Base-by-base conservation (phyloP, 176 grass and related monocot genomes). In the Aechmea fasciata region DNA sequence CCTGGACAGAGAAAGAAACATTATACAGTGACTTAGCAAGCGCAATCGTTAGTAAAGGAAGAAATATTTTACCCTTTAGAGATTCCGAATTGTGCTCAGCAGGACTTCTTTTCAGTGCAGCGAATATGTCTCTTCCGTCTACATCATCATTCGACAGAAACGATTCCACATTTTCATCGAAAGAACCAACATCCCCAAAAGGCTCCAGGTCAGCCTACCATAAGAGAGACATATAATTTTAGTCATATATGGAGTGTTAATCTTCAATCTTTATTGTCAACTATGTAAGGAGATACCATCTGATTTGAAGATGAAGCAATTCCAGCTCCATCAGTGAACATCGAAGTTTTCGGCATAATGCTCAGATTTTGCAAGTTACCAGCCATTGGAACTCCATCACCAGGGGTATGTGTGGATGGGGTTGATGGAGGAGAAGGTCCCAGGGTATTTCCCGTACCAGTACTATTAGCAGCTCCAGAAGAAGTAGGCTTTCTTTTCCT, bases 91-190 rank as follows among this genome's bases (percentile, higher is more conserved):
- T 87, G 75, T 91, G 78, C 61, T 97, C 89, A 5, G 84, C 87
- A 29, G 92, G 80, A 41, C 83, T 83, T 85, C 89, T 90, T 78
- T 90, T 90, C 79, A 97, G 13, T 50, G 89, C 79, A 83, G 83
- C 71, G 77, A 97, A 97, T 71, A 97, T 97, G 64, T 82, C 89
- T 70, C 86, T 79, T 80, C 81, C 77, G 51, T 97, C 93, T 73
- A 84, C 82, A 63, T 92, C 93, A 69, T 92, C 89, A 74, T 90
- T 89, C 19, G 89, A 97, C 61, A 97, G 83, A 75, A 97, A 97
- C 15, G 93, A 92, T 75, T 92, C 93, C 61, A 97, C 89, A 52
- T 97, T 92, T 28, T 92, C 93, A 79, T 90, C 93, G 67, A 97
- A 92, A 57, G 78, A 84, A 70, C 82, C 82, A 64, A 84, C 78